phyloP scores from a whole-genome alignment of 139 green algal genomes.

The Raphidocelis subcapitata region DNA sequence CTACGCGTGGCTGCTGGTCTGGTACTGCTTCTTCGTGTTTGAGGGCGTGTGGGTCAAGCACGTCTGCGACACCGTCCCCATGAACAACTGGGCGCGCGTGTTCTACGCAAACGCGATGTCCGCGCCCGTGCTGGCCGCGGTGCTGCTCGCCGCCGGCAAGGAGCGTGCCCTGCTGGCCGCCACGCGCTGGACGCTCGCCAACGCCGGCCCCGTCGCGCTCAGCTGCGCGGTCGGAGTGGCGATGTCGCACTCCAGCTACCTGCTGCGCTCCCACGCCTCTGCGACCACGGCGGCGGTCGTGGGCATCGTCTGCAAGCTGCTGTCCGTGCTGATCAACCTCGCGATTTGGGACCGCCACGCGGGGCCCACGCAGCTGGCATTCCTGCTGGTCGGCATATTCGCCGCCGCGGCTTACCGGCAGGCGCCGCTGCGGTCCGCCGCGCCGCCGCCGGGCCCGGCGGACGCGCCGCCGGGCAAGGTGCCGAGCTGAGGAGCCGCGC shows the following conservation, averaged over 20 bases:
- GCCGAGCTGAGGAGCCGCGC: too few relatives aligned
- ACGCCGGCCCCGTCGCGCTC: conserved; percentile 43
- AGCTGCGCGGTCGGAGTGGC: conserved; percentile 70
- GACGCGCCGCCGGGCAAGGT: too few relatives aligned
- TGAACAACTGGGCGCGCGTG: conserved; percentile 74
- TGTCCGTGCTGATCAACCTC: conserved; percentile 72
- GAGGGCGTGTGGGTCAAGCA: conserved; percentile 78
- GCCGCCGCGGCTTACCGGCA: conserved; percentile 11
- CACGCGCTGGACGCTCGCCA: conserved; percentile 29
- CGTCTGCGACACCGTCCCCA: conserved; percentile 34
- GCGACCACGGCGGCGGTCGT: conserved; percentile 84
- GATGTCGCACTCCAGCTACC: conserved; percentile 61
- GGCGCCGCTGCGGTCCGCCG: conserved; percentile 1
- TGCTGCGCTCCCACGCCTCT: conserved; percentile 61
- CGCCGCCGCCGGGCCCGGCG: neutral
- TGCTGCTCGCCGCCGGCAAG: conserved; percentile 18
- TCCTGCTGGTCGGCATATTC: conserved; percentile 7
- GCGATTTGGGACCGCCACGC: conserved; percentile 50
- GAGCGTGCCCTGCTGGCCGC: conserved; percentile 30
- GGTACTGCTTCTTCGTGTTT: conserved; percentile 67
- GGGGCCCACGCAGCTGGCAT: conserved; percentile 1
- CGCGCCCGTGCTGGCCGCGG: conserved; percentile 29
- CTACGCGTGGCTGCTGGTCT: conserved; percentile 23
- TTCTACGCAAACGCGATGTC: conserved; percentile 69
- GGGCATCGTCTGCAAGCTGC: conserved; percentile 86